Base-by-base conservation (phyloP, 106 monocot species). In the Apostasia shenzhenica region DNA sequence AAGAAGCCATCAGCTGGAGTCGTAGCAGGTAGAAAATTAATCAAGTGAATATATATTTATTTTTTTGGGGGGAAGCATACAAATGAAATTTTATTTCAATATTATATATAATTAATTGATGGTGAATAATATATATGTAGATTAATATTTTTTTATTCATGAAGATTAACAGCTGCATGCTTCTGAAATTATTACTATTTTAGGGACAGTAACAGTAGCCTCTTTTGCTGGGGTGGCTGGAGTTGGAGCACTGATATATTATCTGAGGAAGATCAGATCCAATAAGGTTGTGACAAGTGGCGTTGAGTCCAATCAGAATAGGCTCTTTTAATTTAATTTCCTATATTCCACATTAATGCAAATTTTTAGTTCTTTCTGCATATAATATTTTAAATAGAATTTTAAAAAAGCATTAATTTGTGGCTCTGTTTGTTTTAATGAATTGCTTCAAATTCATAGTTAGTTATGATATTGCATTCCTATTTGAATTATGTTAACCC, bases 271-370 rank as follows among this genome's bases (percentile, higher is more conserved):
- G 68, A 54, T 78, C 63, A 90, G 69, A 71, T 58, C 70, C 3
- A 88, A 81, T 45, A 91, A 75, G 59, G 81, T 83, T 2, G 93
- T 93, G 41, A 80, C 87, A 2, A 91, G 91, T 66, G 94, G 94
- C 8, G 94, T 94, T 0, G 79, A 91, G 55, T 83, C 63, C 58
- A 91, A 79, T 51, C 85, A 88, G 41, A 94, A 94, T 44, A 76
- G 94, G 55, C 60, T 88, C 3, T 94, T 94, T 56, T 94, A 63
- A 81, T 49, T 44, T 11, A 8, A 49, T 1, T 26, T 67, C 26
- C 26, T 26, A 26, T 26, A 26, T 26, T 26, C 26, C 26, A 26
- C 26, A 26, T 54, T 26, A 26, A 26, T 26, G 26, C 26, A 26
- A 26, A 26, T 26, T 26, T 26, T 26, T 26, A 26, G 26, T 26